Evolutionary conservation across 2,329 filamentous ascomycete species (phyloP).

Genomic region (Fusarium sublunatum): DNA sequence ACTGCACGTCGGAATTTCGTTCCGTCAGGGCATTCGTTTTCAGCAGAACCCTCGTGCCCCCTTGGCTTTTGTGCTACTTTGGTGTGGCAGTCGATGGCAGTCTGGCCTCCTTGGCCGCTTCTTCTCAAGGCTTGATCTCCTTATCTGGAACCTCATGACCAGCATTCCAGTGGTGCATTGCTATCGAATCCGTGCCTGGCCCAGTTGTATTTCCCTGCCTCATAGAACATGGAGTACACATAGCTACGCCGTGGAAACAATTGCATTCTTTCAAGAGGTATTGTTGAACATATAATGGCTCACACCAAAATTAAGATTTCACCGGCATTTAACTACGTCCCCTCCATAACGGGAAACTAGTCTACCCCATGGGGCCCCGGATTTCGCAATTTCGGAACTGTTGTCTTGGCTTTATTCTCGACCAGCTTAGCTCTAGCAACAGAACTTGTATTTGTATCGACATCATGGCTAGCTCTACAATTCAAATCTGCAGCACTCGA

Average conservation of each 20-base stretch:
- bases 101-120: background rate
- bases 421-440: background rate
- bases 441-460: conserved; percentile 19
- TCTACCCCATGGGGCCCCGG: conserved; percentile 22
- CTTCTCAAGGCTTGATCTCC: background rate
- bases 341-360: background rate
- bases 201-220: too few species aligned
- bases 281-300: too few species aligned
- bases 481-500: background rate
- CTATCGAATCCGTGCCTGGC: too few species aligned
- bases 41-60: background rate
- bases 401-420: background rate
- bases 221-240: too few species aligned
- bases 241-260: too few species aligned
- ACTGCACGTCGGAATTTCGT: background rate
- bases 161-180: background rate
- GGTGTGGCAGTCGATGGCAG: background rate
- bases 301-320: too few species aligned
- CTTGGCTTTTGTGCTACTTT: background rate
- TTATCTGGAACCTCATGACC: background rate
- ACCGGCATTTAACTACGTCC: background rate
- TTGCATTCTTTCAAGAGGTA: too few species aligned
- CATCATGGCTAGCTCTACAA: background rate
- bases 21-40: background rate
- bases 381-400: conserved; percentile 36